Conservation (phyloP, 1,139 yeast genomes). For the Hansenula anomala region DNA sequence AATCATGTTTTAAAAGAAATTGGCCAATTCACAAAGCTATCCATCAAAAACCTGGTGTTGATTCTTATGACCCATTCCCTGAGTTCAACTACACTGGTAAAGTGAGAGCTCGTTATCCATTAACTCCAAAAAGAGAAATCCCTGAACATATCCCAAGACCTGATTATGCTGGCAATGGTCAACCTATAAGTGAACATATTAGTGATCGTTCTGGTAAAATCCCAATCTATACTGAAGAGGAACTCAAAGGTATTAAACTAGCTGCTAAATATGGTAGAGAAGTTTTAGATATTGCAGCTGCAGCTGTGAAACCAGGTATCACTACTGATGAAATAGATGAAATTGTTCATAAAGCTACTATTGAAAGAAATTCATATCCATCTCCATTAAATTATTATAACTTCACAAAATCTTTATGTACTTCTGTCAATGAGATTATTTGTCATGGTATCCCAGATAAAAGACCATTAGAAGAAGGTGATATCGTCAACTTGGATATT, state of each 20-base stretch:
- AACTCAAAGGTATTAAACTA: slow-evolving; percentile 66
- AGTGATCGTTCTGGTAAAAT: slow-evolving; percentile 68
- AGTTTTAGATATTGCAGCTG: slow-evolving; percentile 81
- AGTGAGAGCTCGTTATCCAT: slow-evolving; percentile 76
- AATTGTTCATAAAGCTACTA: slow-evolving; percentile 80
- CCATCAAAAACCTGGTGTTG: slow-evolving; percentile 39
- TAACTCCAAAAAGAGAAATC: slow-evolving; percentile 62
- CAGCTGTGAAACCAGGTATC: slow-evolving; percentile 77
- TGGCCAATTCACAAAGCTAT: slow-evolving; percentile 57
- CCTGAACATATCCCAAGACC: slow-evolving; percentile 74
- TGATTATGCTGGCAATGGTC: slow-evolving; percentile 81
- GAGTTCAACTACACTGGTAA: slow-evolving; percentile 68
- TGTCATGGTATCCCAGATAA: slow-evolving; percentile 98
- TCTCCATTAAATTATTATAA: slow-evolving; percentile 93
- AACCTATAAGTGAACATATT: slow-evolving; percentile 72
- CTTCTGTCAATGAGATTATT: slow-evolving; percentile 89
- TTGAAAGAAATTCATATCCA: slow-evolving; percentile 89
- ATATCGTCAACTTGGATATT: slow-evolving; percentile 88
- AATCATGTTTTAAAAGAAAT: slow-evolving; percentile 73
- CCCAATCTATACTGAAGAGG: slow-evolving; percentile 56
- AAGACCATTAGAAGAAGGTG: slow-evolving; percentile 85
- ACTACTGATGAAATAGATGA: slow-evolving; percentile 93
- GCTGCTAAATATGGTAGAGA: slow-evolving; percentile 81
- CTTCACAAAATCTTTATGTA: slow-evolving; percentile 90
- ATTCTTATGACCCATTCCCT: slow-evolving; percentile 83